phyloP scores from a whole-genome alignment of 1,284 basidiomycete genomes.

The Blastosporella zonata region DNA sequence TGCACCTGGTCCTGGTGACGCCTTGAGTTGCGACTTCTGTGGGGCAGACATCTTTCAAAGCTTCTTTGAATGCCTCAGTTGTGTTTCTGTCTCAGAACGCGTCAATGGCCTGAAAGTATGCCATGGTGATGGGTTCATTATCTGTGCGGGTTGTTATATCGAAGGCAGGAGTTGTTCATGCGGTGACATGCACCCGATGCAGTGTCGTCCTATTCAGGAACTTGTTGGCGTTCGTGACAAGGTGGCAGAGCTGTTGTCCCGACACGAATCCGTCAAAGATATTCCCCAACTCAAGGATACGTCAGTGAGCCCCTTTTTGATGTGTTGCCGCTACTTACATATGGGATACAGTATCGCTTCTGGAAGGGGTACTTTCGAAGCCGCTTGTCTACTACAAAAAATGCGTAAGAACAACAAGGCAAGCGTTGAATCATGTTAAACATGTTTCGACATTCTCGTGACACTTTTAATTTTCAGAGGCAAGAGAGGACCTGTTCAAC shows the following conservation, averaged over 20 bases:
- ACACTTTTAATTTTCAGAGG: slow-evolving; percentile 2
- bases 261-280: not conserved
- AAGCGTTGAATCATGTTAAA: not conserved
- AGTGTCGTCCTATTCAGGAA: slow-evolving; percentile 42
- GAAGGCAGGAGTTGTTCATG: slow-evolving; percentile 71
- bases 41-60: slow-evolving; percentile 74
- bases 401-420: slow-evolving; percentile 20
- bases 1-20: slow-evolving; percentile 16
- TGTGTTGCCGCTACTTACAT: not conserved
- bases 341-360: slow-evolving; percentile 2
- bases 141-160: slow-evolving; percentile 70
- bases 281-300: not conserved
- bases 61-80: slow-evolving; percentile 64
- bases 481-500: slow-evolving; percentile 19
- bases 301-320: slow-evolving; percentile 1
- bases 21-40: slow-evolving; percentile 70
- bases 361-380: slow-evolving; percentile 29
- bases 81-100: slow-evolving; percentile 27
- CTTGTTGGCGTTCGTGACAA: slow-evolving; percentile 29
- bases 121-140: slow-evolving; percentile 42
- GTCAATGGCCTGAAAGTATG: not conserved
- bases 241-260: slow-evolving; percentile 26
- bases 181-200: slow-evolving; percentile 52
- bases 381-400: slow-evolving; percentile 32
- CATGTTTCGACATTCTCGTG: not conserved